These are phyloP conservation scores for Kurtzmaniella fragi DNA, from an alignment of 805 yeast species.

Conservation along the genomic window DNA sequence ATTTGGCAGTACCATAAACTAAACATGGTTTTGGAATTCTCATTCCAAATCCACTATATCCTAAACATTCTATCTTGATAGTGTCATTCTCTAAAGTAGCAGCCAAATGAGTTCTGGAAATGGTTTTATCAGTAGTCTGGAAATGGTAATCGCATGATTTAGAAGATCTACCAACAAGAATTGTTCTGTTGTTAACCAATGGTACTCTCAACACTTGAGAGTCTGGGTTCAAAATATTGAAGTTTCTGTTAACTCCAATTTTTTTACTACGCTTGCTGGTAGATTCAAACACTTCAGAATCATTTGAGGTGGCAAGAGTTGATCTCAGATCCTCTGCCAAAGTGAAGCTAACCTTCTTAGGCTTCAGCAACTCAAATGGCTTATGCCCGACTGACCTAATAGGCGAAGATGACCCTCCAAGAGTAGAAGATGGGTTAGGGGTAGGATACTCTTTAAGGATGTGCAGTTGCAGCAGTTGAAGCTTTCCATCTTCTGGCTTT, in stretches of 20 bases:
- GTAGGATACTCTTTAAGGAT: slow-evolving; percentile 49
- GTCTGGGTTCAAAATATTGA: slow-evolving; percentile 32
- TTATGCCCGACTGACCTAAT: slow-evolving; percentile 9
- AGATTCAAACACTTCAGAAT: neutral
- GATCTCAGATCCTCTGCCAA: neutral
- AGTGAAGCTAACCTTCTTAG: neutral
- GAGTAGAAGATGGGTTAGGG: slow-evolving; percentile 60
- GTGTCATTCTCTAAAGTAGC: slow-evolving; percentile 40
- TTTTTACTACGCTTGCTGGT: neutral
- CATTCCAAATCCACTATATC: slow-evolving; percentile 75
- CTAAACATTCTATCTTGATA: slow-evolving; percentile 62
- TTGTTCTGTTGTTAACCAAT: slow-evolving; percentile 34
- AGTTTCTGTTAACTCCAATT: slow-evolving; percentile 25
- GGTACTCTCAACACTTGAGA: slow-evolving; percentile 29
- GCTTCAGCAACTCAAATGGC: neutral
- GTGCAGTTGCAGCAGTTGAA: slow-evolving; percentile 8
- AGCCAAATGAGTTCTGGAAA: slow-evolving; percentile 64
- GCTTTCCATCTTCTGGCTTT: slow-evolving; percentile 1
- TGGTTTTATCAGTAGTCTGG: slow-evolving; percentile 45
- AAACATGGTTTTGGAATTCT: slow-evolving; percentile 50
- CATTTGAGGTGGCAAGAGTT: neutral
- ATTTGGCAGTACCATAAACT: slow-evolving; percentile 19
- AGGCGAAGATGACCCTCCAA: slow-evolving; percentile 40
- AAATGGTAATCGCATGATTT: slow-evolving; percentile 49
- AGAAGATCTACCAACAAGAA: slow-evolving; percentile 67